phyloP scores from a whole-genome alignment of 495 filamentous ascomycete species.

The Polyplosphaeria fusca region DNA sequence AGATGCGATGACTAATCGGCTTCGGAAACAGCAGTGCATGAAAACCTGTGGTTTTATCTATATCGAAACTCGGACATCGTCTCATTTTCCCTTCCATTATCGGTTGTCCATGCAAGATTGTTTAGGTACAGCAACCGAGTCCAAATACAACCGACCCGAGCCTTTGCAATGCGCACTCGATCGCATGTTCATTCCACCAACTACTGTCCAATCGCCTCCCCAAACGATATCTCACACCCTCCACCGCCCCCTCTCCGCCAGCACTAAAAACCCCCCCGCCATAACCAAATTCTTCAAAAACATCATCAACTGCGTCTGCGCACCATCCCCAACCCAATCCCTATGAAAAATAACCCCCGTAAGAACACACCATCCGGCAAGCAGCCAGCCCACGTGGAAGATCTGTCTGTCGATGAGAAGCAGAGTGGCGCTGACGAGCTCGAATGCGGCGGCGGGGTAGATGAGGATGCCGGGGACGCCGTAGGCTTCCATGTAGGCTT shows the following conservation, averaged over 20 bases:
- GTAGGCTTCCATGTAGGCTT: constrained; percentile 13
- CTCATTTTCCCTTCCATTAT: no score
- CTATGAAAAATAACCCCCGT: background rate
- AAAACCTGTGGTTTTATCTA: no score
- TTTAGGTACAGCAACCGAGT: no score
- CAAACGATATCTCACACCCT: no score
- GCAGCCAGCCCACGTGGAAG: background rate
- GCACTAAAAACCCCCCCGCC: background rate
- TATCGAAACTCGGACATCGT: no score
- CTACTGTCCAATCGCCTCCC: no score
- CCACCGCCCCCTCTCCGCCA: background rate
- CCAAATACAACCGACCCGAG: no score
- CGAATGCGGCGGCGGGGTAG: constrained; percentile 1
- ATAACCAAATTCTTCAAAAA: background rate
- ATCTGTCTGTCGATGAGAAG: background rate
- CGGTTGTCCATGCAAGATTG: no score
- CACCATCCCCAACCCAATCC: background rate
- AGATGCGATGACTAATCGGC: no score
- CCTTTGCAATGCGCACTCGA: no score
- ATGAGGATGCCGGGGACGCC: background rate
- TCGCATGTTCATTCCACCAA: no score
- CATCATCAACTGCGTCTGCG: background rate
- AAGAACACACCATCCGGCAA: background rate
- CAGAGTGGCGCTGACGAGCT: constrained; percentile 2
- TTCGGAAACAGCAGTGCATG: no score